phyloP scores from a whole-genome alignment of 495 filamentous ascomycete genomes.

The Sporormia fimetaria region DNA sequence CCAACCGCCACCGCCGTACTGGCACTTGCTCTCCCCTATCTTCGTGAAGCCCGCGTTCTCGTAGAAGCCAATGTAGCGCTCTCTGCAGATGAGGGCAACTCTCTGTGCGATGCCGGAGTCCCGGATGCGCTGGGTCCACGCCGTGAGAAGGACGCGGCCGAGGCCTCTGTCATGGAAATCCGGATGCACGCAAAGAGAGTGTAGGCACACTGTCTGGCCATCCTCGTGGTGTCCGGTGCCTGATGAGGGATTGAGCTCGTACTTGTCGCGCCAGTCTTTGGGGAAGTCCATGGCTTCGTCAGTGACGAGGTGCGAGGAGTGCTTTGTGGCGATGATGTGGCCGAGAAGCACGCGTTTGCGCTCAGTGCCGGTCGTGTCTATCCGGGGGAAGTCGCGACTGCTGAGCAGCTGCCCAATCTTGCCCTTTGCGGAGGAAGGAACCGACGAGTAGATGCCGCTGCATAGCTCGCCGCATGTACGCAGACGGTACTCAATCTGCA shows the following conservation, averaged over 20 bases:
- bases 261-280: constrained; percentile 40
- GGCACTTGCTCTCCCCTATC: constrained; percentile 49
- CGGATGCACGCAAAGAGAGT: constrained; percentile 70
- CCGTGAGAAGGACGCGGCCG: constrained; percentile 62
- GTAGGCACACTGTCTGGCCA: constrained; percentile 65
- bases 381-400: constrained; percentile 21
- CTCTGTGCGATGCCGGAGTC: constrained; percentile 55
- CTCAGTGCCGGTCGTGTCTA: constrained; percentile 39
- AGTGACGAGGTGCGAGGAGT: constrained; percentile 47
- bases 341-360: constrained; percentile 59
- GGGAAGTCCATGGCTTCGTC: constrained; percentile 71
- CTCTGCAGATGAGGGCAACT: constrained; percentile 57
- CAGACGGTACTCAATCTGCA: constrained; percentile 72
- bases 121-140: constrained; percentile 62
- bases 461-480: constrained; percentile 65
- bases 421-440: constrained; percentile 36
- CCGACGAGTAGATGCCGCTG: constrained; percentile 62
- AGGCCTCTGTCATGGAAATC: constrained; percentile 62
- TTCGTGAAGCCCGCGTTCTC: constrained; percentile 61
- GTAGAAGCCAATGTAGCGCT: constrained; percentile 62
- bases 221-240: constrained; percentile 53
- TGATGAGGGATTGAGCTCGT: constrained; percentile 24
- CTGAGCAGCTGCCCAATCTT: constrained; percentile 35
- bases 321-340: constrained; percentile 69
- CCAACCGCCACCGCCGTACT: constrained; percentile 74